phyloP scores from a whole-genome alignment of 73 alveolate genomes.

The Tetrahymena thermophila region DNA sequence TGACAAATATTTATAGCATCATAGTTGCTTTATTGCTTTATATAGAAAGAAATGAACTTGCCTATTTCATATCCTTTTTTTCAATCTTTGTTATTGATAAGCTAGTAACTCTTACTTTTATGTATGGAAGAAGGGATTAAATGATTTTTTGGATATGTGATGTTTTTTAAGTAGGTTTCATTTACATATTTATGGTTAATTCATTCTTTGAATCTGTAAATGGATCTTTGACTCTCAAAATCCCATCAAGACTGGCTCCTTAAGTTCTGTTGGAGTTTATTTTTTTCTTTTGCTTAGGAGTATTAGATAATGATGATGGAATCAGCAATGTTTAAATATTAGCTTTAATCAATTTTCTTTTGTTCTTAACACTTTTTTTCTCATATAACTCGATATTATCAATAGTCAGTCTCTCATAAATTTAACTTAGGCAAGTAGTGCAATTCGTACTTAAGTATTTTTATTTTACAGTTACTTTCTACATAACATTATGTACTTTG shows the following conservation, averaged over 20 bases:
- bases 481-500: neutral
- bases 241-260: neutral
- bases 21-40: neutral
- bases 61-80: neutral
- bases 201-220: neutral
- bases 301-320: neutral
- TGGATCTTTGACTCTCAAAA: neutral
- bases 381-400: neutral
- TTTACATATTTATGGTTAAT: neutral
- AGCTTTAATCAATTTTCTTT: neutral
- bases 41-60: neutral
- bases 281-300: neutral
- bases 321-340: neutral
- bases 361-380: neutral
- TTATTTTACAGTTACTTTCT: neutral
- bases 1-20: neutral
- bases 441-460: neutral
- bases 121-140: neutral
- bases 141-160: neutral
- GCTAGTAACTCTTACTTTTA: neutral
- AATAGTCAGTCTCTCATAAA: neutral
- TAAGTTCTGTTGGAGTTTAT: neutral
- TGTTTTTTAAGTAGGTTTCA: neutral
- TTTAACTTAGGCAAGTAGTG: too few relatives aligned
- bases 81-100: neutral